phyloP scores from a whole-genome alignment of 306 rosid genomes.

The Prunus padus region DNA sequence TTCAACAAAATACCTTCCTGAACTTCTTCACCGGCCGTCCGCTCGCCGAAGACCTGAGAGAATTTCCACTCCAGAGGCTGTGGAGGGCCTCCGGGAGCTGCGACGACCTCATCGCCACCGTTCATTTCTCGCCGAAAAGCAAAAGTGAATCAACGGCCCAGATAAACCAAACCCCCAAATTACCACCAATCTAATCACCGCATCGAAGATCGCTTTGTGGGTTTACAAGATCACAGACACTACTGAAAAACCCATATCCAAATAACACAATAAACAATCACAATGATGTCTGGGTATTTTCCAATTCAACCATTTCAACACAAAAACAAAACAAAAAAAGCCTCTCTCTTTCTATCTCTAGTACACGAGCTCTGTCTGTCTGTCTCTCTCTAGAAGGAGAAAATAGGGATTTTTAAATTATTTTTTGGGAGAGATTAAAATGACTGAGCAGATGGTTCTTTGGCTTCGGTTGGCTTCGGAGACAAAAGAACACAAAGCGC shows the following conservation, averaged over 20 bases:
- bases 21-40: conserved; percentile 96
- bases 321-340: conserved; percentile 14
- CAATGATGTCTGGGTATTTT: conserved; percentile 45
- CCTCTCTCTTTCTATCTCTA: conserved; percentile 35
- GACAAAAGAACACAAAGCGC: conserved; percentile 37
- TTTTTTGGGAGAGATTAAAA: conserved; percentile 36
- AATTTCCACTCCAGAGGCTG: conserved; percentile 95
- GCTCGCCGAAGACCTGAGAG: conserved; percentile 98
- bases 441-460: conserved; percentile 52
- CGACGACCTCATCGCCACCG: conserved; percentile 84
- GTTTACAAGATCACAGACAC: conserved; percentile 55
- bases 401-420: conserved; percentile 39
- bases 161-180: conserved; percentile 22
- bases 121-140: conserved; percentile 48
- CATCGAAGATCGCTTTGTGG: conserved; percentile 67
- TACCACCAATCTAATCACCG: conserved; percentile 51
- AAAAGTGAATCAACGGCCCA: conserved; percentile 46
- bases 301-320: conserved; percentile 66
- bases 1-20: conserved; percentile 74
- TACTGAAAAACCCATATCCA: conserved; percentile 43
- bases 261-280: conserved; percentile 28
- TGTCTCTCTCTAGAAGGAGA: conserved; percentile 55
- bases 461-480: conserved; percentile 45
- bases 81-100: conserved; percentile 72
- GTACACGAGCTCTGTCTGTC: conserved; percentile 33